Conservation (phyloP, 495 filamentous ascomycete genomes). For the Hypoxylon fuscum region DNA sequence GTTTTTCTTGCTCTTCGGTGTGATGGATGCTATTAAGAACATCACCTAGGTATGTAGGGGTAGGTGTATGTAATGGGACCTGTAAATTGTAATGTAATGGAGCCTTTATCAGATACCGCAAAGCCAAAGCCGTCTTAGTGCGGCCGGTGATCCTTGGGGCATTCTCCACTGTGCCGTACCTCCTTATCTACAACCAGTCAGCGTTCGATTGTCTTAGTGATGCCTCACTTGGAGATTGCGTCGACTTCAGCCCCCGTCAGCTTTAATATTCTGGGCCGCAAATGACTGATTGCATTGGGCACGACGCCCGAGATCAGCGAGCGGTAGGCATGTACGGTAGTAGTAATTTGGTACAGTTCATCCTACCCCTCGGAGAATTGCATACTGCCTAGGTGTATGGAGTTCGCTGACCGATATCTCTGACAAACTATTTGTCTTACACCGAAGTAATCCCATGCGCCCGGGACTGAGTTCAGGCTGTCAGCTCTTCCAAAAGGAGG, state of each 20-base stretch:
- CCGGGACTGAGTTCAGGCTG: slow-evolving; percentile 1
- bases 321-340: no score
- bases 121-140: slow-evolving; percentile 9
- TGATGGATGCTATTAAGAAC: neutral
- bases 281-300: slow-evolving; percentile 3
- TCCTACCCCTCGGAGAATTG: slow-evolving; percentile 4
- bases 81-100: no score
- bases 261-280: neutral
- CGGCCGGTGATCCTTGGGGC: slow-evolving; percentile 4
- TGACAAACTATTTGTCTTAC: slow-evolving; percentile 17
- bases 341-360: neutral
- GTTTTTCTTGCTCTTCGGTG: no score
- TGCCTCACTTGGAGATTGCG: no score
- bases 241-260: slow-evolving; percentile 9
- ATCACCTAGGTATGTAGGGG: neutral
- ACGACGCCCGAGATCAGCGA: slow-evolving; percentile 3
- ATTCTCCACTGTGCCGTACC: slow-evolving; percentile 13
- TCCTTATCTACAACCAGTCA: slow-evolving; percentile 38
- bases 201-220: slow-evolving; percentile 5
- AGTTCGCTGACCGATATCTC: slow-evolving; percentile 30
- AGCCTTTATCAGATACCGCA: neutral
- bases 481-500: slow-evolving; percentile 8
- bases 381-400: neutral
- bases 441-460: slow-evolving; percentile 1
- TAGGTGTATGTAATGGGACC: no score